Percentiles rank a stretch among this genome's conserved stretches.
phyloP scores from a whole-genome alignment of 2,329 filamentous ascomycete genomes.

The Sarocladiaceae sp. region DNA sequence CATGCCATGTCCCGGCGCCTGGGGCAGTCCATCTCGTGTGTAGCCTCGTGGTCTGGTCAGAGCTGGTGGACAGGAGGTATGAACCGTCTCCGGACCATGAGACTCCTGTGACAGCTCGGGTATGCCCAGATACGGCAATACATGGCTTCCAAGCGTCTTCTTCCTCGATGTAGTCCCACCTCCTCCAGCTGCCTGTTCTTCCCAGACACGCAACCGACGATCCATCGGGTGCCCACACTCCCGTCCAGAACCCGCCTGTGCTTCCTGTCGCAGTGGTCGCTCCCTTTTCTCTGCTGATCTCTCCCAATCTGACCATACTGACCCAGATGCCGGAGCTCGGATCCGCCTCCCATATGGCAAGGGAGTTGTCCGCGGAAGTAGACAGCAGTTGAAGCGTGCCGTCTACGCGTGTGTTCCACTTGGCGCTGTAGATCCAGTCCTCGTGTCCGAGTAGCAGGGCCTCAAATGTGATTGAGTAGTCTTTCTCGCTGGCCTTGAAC shows the following conservation, averaged over 20 bases:
- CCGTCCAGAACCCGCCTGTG: conserved; percentile 93
- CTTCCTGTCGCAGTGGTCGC: conserved; percentile 95
- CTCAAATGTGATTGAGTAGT: conserved; percentile 85
- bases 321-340: conserved; percentile 83
- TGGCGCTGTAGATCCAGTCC: conserved; percentile 92
- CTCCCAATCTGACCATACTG: conserved; percentile 76
- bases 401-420: conserved; percentile 56
- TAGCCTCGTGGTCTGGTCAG: conserved; percentile 87
- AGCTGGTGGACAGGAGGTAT: conserved; percentile 82
- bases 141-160: conserved; percentile 69
- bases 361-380: conserved; percentile 89
- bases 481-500: conserved; percentile 53
- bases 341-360: conserved; percentile 90
- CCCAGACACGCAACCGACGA: conserved; percentile 73
- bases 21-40: conserved; percentile 68
- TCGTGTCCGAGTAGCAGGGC: conserved; percentile 91
- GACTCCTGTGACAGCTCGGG: conserved; percentile 71
- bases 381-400: conserved; percentile 68
- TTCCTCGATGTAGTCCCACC: conserved; percentile 62
- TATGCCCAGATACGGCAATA: conserved; percentile 77
- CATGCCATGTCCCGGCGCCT: conserved; percentile 68
- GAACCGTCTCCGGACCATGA: conserved; percentile 77
- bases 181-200: conserved; percentile 86
- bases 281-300: conserved; percentile 91
- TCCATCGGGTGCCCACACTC: conserved; percentile 80